phyloP scores from a whole-genome alignment of 768 basidiomycete species.

The Panellus pusillus region DNA sequence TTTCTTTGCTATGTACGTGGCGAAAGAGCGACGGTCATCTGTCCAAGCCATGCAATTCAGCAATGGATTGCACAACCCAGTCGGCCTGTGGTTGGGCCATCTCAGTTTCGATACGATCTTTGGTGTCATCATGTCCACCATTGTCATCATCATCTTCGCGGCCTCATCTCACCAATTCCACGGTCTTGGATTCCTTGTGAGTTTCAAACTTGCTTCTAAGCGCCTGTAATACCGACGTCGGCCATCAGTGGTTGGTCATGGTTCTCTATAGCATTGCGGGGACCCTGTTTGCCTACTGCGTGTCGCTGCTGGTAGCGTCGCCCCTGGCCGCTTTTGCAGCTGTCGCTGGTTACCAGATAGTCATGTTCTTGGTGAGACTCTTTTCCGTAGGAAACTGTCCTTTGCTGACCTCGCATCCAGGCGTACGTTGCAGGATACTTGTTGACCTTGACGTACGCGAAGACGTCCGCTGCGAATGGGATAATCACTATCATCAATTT shows the following conservation, averaged over 20 bases:
- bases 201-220: slow-evolving; percentile 3
- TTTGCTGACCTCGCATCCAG: slow-evolving; percentile 31
- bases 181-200: slow-evolving; percentile 64
- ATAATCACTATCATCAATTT: slow-evolving; percentile 71
- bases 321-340: slow-evolving; percentile 74
- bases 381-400: background rate
- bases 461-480: slow-evolving; percentile 48
- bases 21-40: slow-evolving; percentile 65
- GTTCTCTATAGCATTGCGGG: slow-evolving; percentile 70
- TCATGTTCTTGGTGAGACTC: slow-evolving; percentile 65
- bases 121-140: slow-evolving; percentile 57
- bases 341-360: slow-evolving; percentile 70
- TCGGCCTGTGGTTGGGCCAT: slow-evolving; percentile 79
- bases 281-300: slow-evolving; percentile 67
- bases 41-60: slow-evolving; percentile 84
- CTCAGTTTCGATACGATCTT: slow-evolving; percentile 70
- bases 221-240: slow-evolving; percentile 1
- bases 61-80: slow-evolving; percentile 68
- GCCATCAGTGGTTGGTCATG: slow-evolving; percentile 63
- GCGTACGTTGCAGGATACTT: slow-evolving; percentile 69
- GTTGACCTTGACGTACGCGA: slow-evolving; percentile 71
- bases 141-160: slow-evolving; percentile 65
- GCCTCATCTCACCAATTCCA: slow-evolving; percentile 60
- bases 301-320: slow-evolving; percentile 59
- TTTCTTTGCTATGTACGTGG: slow-evolving; percentile 78